Base-by-base conservation (phyloP, 2,329 filamentous ascomycete species). In the Neocatenulostroma microsporum region DNA sequence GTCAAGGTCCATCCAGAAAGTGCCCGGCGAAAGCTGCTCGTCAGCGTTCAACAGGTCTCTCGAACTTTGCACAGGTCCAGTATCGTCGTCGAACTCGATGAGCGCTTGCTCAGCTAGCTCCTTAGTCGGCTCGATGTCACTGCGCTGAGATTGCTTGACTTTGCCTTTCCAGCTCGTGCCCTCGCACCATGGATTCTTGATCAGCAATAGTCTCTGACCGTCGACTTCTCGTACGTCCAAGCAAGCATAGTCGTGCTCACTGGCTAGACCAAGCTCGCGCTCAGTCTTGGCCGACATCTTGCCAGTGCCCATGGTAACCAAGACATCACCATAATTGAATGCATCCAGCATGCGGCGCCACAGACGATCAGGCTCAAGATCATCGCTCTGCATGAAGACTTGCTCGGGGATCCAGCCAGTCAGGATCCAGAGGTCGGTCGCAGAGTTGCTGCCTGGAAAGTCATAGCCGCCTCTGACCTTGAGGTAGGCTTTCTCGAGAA, bases 361-460 rank as follows among this genome's bases (percentile, higher is more conserved):
- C 0, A 91, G 73, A 34, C 78, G 69, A 33, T 84, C 74, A 1
- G 81, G 73, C 28, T 88, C 79, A 3, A 88, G 70, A 41, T 94
- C 86, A 45, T 91, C 83, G 47, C 83, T 80, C 54, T 94, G 87
- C 2, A 96, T 68, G 51, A 94, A 94, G 1, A 96, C 68, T 58
- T 98, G 91, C 62, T 98, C 88, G 0, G 91, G 91, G 33, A 98
- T 87, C 91, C 91, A 98, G 20, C 91, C 89, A 0, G 84, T 94
- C 37, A 98, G 63, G 1, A 93, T 82, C 77, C 85, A 94, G 3
- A 98, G 65, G 61, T 98, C 91, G 2, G 89, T 96, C 9, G 86
- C 88, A 1, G 89, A 96, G 58, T 96, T 96, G 54, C 91, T 96
- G 6, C 91, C 91, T 0, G 91, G 89, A 48, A 98, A 98, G 55